Evolutionary conservation across 169 alveolate genomes (phyloP).

Genomic region (Plasmodium vivax): DNA sequence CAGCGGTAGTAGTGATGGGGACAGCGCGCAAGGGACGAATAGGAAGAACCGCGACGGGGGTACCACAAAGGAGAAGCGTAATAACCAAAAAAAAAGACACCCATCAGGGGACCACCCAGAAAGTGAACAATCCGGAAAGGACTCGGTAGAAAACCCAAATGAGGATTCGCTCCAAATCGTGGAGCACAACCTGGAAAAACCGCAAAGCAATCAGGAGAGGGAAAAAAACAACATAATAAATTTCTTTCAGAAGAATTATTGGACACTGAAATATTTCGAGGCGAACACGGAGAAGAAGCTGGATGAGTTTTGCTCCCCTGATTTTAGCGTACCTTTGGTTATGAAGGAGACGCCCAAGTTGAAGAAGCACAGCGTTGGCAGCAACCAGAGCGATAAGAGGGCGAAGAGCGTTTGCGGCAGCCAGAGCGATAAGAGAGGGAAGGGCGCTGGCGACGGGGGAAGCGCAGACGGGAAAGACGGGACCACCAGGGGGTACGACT

Average conservation of each 20-base stretch:
- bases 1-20: neutral
- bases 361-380: neutral
- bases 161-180: neutral
- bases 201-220: neutral
- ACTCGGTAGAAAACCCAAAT: neutral
- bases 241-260: conserved; percentile 60
- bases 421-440: neutral
- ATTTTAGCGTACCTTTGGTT: neutral
- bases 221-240: conserved; percentile 38
- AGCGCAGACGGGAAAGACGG: neutral
- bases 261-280: conserved; percentile 43
- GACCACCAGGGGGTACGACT: neutral
- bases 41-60: neutral
- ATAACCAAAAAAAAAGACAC: neutral
- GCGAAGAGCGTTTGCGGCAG: neutral
- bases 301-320: neutral
- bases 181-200: neutral
- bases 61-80: neutral
- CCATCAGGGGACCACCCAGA: neutral
- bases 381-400: neutral
- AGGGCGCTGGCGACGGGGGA: neutral
- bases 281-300: conserved; percentile 16
- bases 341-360: conserved; percentile 33
- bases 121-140: neutral
- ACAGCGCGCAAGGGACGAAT: neutral